Evolutionary conservation across 345 rosid genomes (phyloP), one percentile per base, ranked within the genome.

Genomic region (Euclidium syriacum): DNA sequence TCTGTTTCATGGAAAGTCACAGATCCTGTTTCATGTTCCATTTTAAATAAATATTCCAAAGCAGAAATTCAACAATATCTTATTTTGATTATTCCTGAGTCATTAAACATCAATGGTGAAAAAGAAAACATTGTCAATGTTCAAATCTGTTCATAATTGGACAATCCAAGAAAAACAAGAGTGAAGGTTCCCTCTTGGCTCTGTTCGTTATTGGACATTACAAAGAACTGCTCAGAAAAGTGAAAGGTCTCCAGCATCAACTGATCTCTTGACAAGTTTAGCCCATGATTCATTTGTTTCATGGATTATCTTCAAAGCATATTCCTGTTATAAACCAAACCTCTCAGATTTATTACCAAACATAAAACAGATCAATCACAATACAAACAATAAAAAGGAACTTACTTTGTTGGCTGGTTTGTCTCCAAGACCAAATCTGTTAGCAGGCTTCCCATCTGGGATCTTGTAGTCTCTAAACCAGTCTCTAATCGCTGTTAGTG

Each of bases 361-460:
- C 46, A 32, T 59, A 10, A 67, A 50, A 7, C 53, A 33, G 0
- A n/a, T n/a, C n/a, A 14, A 69, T 3, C 20, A 11, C 8, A 15
- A 61, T 14, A 61, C 42, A 53, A 10, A 1, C 0, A 9, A 7
- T 2, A 32, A 23, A 29, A 7, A 57, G 6, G 29, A 54, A 39
- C 27, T 23, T 64, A 94, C 99, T 91, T 90, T 90, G 79, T 69
- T 81, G 27, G 86, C 95, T 41, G 97, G 85, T 76, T 86, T 80
- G 82, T 88, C 87, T 64, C 97, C 95, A 42, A 95, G 95, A 65
- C 88, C 99, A 66, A 95, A 95, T 77, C 72, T 86, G 78, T 95
- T 95, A 30, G 99, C 97, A 58, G 97, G 99, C 68, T 95, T 95
- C 32, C 95, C 99, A 72, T 95, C 99, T 4, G 96, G 99, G 65